These are phyloP conservation scores for Tricholoma hemisulphureum DNA, from an alignment of 768 basidiomycete genomes.

Conservation along the genomic window DNA sequence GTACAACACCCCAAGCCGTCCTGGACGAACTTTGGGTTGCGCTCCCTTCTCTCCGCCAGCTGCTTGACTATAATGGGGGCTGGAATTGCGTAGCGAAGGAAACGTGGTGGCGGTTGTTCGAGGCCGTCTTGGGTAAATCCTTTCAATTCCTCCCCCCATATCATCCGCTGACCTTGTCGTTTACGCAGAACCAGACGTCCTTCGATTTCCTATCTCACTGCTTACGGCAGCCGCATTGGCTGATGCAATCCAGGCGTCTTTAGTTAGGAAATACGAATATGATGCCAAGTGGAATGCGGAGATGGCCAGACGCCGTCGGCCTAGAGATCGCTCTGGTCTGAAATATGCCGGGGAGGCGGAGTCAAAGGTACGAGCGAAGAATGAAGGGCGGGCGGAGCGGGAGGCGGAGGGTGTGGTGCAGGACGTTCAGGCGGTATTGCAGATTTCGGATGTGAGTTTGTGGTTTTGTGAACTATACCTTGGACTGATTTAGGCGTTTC, in stretches of 20 bases:
- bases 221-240: slow-evolving; percentile 54
- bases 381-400: slow-evolving; percentile 23
- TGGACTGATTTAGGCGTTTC: background rate
- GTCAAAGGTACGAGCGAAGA: slow-evolving; percentile 10
- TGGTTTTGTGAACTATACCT: background rate
- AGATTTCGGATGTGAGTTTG: slow-evolving; percentile 37
- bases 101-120: slow-evolving; percentile 52
- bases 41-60: slow-evolving; percentile 47
- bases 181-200: slow-evolving; percentile 48
- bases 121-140: slow-evolving; percentile 39
- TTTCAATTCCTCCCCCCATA: background rate
- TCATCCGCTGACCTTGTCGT: background rate
- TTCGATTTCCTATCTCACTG: slow-evolving; percentile 51
- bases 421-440: slow-evolving; percentile 36
- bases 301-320: slow-evolving; percentile 7
- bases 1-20: slow-evolving; percentile 52
- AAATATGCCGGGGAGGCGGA: background rate
- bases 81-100: slow-evolving; percentile 47
- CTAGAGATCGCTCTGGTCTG: background rate
- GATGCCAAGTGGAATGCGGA: slow-evolving; percentile 29
- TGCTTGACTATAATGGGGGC: slow-evolving; percentile 39
- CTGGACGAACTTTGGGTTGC: slow-evolving; percentile 60
- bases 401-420: slow-evolving; percentile 36
- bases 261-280: slow-evolving; percentile 37
- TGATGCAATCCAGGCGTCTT: slow-evolving; percentile 39